Percentiles rank a stretch among this genome's conserved stretches.
Conservation (phyloP, 192 early-diverging fungal genomes). For the Gigaspora rosea region DNA sequence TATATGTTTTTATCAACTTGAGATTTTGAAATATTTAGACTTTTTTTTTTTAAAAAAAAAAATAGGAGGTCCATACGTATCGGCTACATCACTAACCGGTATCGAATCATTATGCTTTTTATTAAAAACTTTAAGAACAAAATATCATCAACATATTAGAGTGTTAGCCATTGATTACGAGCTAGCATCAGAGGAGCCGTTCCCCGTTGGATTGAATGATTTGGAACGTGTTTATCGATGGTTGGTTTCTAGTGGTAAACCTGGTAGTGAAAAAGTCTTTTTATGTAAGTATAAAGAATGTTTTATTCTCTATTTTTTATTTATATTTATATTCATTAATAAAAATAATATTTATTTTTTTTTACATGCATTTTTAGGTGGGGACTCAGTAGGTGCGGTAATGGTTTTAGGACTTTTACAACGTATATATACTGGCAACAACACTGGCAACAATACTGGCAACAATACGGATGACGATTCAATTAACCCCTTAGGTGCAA, state of each 20-base stretch:
- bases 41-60: background rate
- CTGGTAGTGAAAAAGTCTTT: constrained; percentile 8
- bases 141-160: constrained; percentile 12
- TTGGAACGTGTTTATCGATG: constrained; percentile 3
- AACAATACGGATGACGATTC: background rate
- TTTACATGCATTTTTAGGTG: background rate
- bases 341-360: background rate
- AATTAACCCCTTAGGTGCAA: background rate
- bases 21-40: background rate
- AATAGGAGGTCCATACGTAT: constrained; percentile 3
- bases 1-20: background rate
- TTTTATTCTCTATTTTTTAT: background rate
- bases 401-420: background rate
- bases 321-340: background rate
- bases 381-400: constrained; percentile 4
- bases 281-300: background rate
- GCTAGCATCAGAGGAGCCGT: constrained; percentile 12
- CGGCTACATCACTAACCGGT: background rate
- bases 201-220: background rate
- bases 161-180: constrained; percentile 6
- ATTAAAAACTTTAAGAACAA: constrained; percentile 11
- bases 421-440: background rate
- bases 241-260: background rate
- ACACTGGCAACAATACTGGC: background rate
- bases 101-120: constrained; percentile 15